Conservation (phyloP, 768 basidiomycete genomes). For the Dentipellis sp. region DNA sequence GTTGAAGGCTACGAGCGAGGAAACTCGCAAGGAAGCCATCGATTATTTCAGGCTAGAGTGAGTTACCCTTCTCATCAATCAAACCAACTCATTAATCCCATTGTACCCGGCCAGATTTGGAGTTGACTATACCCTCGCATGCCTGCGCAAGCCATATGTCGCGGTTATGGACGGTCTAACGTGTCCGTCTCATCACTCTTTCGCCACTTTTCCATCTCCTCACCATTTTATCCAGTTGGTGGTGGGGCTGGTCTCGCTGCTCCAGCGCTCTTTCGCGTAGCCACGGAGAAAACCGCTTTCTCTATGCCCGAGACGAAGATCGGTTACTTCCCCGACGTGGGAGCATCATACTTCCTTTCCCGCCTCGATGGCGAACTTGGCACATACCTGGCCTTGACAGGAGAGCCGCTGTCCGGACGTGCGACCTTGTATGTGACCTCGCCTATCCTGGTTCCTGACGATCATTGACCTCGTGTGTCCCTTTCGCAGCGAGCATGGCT, state of each 20-base stretch:
- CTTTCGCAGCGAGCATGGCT: conserved; percentile 66
- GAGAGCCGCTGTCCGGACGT: conserved; percentile 61
- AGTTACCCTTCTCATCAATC: conserved; percentile 20
- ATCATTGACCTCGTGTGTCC: neutral
- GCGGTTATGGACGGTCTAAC: conserved; percentile 86
- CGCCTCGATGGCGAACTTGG: conserved; percentile 87
- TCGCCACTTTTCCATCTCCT: conserved; percentile 5
- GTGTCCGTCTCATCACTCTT: conserved; percentile 40
- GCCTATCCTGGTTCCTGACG: neutral
- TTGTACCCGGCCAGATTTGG: conserved; percentile 51
- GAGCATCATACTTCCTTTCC: conserved; percentile 82
- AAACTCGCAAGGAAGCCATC: conserved; percentile 54
- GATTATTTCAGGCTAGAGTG: conserved; percentile 89
- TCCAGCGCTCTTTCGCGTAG: conserved; percentile 82
- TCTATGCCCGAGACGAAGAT: conserved; percentile 98
- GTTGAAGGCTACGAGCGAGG: conserved; percentile 35
- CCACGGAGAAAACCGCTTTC: conserved; percentile 85
- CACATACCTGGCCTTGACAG: conserved; percentile 88
- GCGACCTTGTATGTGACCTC: conserved; percentile 65
- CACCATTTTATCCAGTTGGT: conserved; percentile 54
- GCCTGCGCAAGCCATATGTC: conserved; percentile 80
- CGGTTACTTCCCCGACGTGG: conserved; percentile 88
- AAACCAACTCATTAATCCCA: neutral
- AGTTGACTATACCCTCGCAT: conserved; percentile 63
- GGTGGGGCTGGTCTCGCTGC: conserved; percentile 87